Evolutionary conservation across 2,329 filamentous ascomycete genomes (phyloP).

Genomic region (Aureobasidium sp.): DNA sequence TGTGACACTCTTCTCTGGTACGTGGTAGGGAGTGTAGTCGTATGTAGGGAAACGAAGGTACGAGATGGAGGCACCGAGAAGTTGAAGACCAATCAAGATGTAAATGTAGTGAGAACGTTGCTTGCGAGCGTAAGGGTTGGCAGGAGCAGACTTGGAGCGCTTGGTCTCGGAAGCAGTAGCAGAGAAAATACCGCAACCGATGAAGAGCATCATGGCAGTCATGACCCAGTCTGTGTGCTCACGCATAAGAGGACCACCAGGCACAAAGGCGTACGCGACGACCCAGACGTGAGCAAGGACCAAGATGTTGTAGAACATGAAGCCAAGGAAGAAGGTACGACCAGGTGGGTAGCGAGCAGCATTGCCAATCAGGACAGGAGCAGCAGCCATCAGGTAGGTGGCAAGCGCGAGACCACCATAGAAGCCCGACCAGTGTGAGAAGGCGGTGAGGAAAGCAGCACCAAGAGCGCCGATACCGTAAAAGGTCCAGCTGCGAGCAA

Average conservation of each 20-base stretch:
- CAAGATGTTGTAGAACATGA: slow-evolving; percentile 85
- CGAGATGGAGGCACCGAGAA: slow-evolving; percentile 70
- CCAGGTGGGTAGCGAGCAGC: slow-evolving; percentile 71
- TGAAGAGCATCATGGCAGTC: slow-evolving; percentile 71
- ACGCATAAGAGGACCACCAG: slow-evolving; percentile 81
- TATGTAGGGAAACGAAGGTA: slow-evolving; percentile 90
- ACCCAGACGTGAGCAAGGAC: slow-evolving; percentile 98
- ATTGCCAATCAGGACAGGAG: slow-evolving; percentile 65
- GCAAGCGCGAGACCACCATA: slow-evolving; percentile 71
- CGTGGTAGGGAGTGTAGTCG: slow-evolving; percentile 84
- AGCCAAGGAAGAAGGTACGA: slow-evolving; percentile 76
- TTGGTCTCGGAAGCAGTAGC: slow-evolving; percentile 42
- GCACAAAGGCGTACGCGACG: slow-evolving; percentile 95
- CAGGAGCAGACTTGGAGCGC: slow-evolving; percentile 31
- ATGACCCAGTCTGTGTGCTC: slow-evolving; percentile 97
- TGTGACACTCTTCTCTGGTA: slow-evolving; percentile 77
- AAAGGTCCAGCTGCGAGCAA: slow-evolving; percentile 69
- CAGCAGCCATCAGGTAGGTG: slow-evolving; percentile 72
- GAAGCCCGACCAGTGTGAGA: slow-evolving; percentile 80
- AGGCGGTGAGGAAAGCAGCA: slow-evolving; percentile 67
- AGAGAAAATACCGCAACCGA: slow-evolving; percentile 79
- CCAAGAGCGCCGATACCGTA: slow-evolving; percentile 73
- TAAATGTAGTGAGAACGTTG: slow-evolving; percentile 62
- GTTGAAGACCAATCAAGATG: slow-evolving; percentile 65
- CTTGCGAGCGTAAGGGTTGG: slow-evolving; percentile 40